phyloP scores from a whole-genome alignment of 2,329 filamentous ascomycete species.

The Cadophora gregata region DNA sequence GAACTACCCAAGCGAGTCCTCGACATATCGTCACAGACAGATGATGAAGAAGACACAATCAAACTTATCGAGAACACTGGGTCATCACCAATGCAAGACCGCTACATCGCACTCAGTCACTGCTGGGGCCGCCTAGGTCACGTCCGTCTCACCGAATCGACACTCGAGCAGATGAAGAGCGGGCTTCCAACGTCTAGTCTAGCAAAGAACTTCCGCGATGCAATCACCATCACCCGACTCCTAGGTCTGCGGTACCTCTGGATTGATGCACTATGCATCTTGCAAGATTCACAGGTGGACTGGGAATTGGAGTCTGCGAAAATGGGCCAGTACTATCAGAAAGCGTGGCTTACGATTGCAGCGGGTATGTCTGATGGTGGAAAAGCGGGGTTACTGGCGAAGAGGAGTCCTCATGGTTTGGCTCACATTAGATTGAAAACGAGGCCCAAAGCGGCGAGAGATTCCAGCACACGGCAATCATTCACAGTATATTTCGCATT shows the following conservation, averaged over 20 bases:
- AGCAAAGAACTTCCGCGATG: conserved; percentile 14
- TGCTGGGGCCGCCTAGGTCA: conserved; percentile 11
- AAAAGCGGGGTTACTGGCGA: conserved; percentile 5
- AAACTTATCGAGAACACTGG: not conserved
- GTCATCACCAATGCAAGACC: not conserved
- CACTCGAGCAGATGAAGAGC: not conserved
- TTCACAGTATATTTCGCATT: conserved; percentile 1
- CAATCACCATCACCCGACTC: conserved; percentile 6
- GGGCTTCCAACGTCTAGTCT: conserved; percentile 1
- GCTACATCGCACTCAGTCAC: conserved; percentile 14
- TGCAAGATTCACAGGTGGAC: conserved; percentile 15
- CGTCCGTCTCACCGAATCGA: not conserved
- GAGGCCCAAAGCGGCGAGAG: not conserved
- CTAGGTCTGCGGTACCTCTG: conserved; percentile 10
- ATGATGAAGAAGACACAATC: not conserved
- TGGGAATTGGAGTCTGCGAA: conserved; percentile 9
- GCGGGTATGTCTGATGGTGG: conserved; percentile 9
- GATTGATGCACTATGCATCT: conserved; percentile 18
- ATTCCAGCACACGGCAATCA: not conserved
- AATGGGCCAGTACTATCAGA: conserved; percentile 16
- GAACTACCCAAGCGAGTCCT: conserved; percentile 16
- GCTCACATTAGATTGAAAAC: not conserved
- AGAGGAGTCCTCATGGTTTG: conserved; percentile 7
- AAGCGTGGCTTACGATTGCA: conserved; percentile 10
- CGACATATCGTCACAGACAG: not conserved